These are phyloP conservation scores for Calonectria hawksworthii DNA, from an alignment of 2,329 filamentous ascomycete genomes.

Conservation along the genomic window DNA sequence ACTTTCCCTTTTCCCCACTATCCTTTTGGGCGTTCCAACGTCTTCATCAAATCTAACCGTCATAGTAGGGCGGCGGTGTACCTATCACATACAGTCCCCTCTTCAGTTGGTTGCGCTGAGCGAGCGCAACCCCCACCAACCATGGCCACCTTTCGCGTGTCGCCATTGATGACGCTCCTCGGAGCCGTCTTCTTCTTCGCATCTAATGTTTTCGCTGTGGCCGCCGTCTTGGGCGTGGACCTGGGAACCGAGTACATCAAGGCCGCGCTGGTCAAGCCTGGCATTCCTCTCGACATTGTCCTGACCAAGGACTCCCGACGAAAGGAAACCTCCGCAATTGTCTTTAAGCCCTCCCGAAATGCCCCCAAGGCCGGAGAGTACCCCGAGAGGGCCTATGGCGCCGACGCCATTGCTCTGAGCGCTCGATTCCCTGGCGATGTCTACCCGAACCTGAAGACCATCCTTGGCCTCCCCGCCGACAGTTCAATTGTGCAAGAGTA, in stretches of 20 bases:
- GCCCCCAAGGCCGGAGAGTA: conserved; percentile 75
- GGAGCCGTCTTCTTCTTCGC: conserved; percentile 54
- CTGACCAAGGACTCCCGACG: conserved; percentile 97
- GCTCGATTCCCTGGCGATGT: conserved; percentile 93
- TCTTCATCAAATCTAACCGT: conserved; percentile 30
- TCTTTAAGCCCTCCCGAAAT: conserved; percentile 88
- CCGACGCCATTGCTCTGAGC: conserved; percentile 88
- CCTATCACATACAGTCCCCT: conserved; percentile 26
- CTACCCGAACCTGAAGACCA: conserved; percentile 92
- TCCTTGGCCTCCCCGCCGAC: conserved; percentile 81
- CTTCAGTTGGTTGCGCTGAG: conserved; percentile 36
- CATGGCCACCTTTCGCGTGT: conserved; percentile 53
- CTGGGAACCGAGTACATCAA: conserved; percentile 98
- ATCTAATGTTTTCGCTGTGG: conserved; percentile 65
- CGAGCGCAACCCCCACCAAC: conserved; percentile 44
- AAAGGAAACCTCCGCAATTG: conserved; percentile 92
- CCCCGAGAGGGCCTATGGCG: conserved; percentile 92
- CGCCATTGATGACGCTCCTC: conserved; percentile 56
- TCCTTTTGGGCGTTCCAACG: conserved; percentile 30
- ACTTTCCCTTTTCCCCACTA: conserved; percentile 14
- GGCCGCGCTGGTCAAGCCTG: conserved; percentile 94
- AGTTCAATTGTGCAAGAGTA: conserved; percentile 78
- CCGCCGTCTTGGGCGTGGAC: conserved; percentile 92
- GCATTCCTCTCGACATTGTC: conserved; percentile 97
- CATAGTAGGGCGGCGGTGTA: conserved; percentile 26